Evolutionary conservation across 768 basidiomycete species (phyloP), one percentile per base, ranked within the genome.

Genomic region (Leccinum disarticulatum): DNA sequence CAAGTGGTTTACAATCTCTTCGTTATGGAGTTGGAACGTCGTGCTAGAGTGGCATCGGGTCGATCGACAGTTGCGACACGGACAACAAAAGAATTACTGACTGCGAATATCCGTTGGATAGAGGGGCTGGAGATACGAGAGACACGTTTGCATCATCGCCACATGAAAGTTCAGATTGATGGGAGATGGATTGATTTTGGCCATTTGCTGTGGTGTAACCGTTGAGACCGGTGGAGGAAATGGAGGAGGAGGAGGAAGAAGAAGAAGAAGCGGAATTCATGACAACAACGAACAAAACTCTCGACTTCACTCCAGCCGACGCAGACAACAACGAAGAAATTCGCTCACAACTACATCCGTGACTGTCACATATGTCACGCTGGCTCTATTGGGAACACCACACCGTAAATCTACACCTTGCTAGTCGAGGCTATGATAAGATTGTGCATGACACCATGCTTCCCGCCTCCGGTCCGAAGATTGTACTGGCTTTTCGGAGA

Each of bases 1-100:
- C 64, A 93, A 73, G 73, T 93, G 88, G 71, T 83, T 83, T 64
- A 93, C 82, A 64, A 91, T 88, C 66, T 87, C 84, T 67, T 90
- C 85, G 59, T 91, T 86, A 75, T 92, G 90, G 61, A 79, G 71
- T 70, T 83, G 82, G 73, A 81, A 86, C 36, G 81, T 79, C 63
- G 78, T 69, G 47, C 75, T 77, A 55, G 54, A 59, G 58, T 61
- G 56, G 58, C 38, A 50, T 55, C 36, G 38, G 38, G 65, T 58
- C 51, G 19, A 62, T 67, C 57, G 58, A 56, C 0, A 14, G 50
- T 48, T 30, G 52, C 31, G 27, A 50, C 9, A 25, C 1, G 38
- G 64, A 49, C 2, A 52, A n/a, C 33, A 49, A 53, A 38, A 36
- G 61, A 50, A 56, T 19, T 19, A 81, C 86, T 82, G 71, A 88